Evolutionary conservation across 352 stramenopile species (phyloP).

Genomic region (Phytophthora agathidicida): DNA sequence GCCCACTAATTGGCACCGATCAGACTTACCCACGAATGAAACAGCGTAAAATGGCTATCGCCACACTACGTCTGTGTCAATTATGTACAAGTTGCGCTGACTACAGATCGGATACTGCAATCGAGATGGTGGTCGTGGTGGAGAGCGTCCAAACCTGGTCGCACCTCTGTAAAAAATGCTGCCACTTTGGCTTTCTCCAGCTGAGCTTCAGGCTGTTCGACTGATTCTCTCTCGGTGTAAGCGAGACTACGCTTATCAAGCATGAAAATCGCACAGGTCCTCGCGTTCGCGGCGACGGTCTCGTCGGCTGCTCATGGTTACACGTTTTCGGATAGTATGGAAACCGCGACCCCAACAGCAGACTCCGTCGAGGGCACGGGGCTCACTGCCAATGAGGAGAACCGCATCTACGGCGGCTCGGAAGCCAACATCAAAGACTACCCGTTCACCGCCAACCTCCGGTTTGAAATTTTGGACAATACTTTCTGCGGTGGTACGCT

Average conservation of each 20-base stretch:
- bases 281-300: slow-evolving; percentile 25
- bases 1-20: background rate
- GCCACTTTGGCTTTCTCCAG: slow-evolving; percentile 31
- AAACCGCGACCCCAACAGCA: background rate
- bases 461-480: slow-evolving; percentile 32
- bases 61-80: slow-evolving; percentile 2
- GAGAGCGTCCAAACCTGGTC: slow-evolving; percentile 20
- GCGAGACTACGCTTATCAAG: slow-evolving; percentile 5
- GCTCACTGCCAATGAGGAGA: slow-evolving; percentile 27
- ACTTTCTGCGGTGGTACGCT: slow-evolving; percentile 69
- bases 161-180: slow-evolving; percentile 26
- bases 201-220: slow-evolving; percentile 8
- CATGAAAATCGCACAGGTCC: slow-evolving; percentile 26
- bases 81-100: slow-evolving; percentile 6
- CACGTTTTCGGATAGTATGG: slow-evolving; percentile 36
- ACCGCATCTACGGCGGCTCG: slow-evolving; percentile 56
- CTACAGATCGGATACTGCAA: slow-evolving; percentile 13
- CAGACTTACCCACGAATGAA: background rate
- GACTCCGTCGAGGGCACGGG: slow-evolving; percentile 19
- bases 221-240: slow-evolving; percentile 11
- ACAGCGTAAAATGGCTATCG: background rate
- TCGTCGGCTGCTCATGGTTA: slow-evolving; percentile 19
- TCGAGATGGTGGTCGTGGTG: slow-evolving; percentile 28
- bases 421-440: slow-evolving; percentile 54
- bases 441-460: slow-evolving; percentile 55